Evolutionary conservation across 306 rosid genomes (phyloP).

Genomic region (Mucuna pruriens): DNA sequence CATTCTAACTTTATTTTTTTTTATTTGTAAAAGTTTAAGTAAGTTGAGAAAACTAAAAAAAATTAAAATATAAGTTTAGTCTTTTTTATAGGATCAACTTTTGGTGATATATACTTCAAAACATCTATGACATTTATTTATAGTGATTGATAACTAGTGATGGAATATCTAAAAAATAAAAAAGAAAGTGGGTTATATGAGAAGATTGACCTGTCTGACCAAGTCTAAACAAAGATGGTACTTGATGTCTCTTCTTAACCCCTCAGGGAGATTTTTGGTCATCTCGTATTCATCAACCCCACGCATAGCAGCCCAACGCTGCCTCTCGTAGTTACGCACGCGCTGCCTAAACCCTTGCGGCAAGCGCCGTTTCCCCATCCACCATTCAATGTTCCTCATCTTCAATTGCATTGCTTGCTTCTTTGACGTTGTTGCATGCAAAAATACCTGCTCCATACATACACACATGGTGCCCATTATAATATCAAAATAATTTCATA

Average conservation of each 20-base stretch:
- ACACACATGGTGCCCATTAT: no score
- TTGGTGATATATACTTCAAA: no score
- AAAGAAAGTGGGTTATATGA: background rate
- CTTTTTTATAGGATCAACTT: no score
- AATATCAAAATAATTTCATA: background rate
- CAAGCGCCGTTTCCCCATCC: conserved; percentile 84
- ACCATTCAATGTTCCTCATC: conserved; percentile 96
- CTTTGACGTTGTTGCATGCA: conserved; percentile 94
- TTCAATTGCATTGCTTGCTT: conserved; percentile 90
- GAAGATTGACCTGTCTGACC: conserved; percentile 55
- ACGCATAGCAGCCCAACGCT: conserved; percentile 93
- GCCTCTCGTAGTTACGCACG: conserved; percentile 82
- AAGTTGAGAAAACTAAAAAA: no score
- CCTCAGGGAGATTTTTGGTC: conserved; percentile 84
- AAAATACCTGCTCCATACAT: conserved; percentile 63
- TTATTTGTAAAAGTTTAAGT: no score
- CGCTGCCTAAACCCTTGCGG: conserved; percentile 80
- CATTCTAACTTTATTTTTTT: no score
- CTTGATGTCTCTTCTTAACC: conserved; percentile 84
- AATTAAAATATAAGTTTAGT: no score
- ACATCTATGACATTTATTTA: no score
- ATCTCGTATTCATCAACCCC: conserved; percentile 88
- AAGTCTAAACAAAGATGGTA: conserved; percentile 89
- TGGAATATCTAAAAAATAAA: no score
- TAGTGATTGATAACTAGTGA: no score